Evolutionary conservation across 2,329 filamentous ascomycete genomes (phyloP).

Genomic region (Leptosphaerulina australis): DNA sequence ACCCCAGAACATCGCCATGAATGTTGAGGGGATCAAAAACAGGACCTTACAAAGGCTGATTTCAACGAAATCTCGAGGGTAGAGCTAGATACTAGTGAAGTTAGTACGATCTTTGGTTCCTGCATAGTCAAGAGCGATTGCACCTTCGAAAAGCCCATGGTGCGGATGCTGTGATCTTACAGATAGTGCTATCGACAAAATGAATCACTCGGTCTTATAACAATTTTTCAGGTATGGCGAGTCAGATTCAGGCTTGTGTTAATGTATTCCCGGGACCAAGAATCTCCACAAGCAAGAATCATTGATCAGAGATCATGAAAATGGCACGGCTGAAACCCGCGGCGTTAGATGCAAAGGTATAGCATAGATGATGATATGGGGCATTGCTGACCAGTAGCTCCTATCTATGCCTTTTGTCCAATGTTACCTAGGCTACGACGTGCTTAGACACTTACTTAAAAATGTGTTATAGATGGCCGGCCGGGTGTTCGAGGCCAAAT

Average conservation of each 20-base stretch:
- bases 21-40: constrained; percentile 44
- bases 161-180: constrained; percentile 47
- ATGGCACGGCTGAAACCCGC: constrained; percentile 47
- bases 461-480: constrained; percentile 58
- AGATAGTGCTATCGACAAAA: constrained; percentile 43
- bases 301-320: constrained; percentile 35
- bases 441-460: constrained; percentile 42
- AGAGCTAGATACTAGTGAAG: constrained; percentile 59
- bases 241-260: constrained; percentile 42
- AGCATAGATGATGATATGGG: constrained; percentile 51
- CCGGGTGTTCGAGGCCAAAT: constrained; percentile 54
- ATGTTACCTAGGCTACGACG: neutral
- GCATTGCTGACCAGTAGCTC: constrained; percentile 38
- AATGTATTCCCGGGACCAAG: constrained; percentile 39
- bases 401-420: constrained; percentile 24
- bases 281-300: constrained; percentile 47
- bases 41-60: constrained; percentile 58
- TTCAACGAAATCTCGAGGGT: constrained; percentile 59
- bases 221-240: constrained; percentile 39
- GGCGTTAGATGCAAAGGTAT: constrained; percentile 55
- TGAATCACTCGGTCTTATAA: constrained; percentile 44
- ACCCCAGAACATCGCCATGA: constrained; percentile 32
- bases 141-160: constrained; percentile 52
- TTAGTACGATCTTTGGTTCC: constrained; percentile 55
- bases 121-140: constrained; percentile 54